Base-by-base conservation (phyloP, 495 filamentous ascomycete genomes). In the Lindgomyces ingoldianus region DNA sequence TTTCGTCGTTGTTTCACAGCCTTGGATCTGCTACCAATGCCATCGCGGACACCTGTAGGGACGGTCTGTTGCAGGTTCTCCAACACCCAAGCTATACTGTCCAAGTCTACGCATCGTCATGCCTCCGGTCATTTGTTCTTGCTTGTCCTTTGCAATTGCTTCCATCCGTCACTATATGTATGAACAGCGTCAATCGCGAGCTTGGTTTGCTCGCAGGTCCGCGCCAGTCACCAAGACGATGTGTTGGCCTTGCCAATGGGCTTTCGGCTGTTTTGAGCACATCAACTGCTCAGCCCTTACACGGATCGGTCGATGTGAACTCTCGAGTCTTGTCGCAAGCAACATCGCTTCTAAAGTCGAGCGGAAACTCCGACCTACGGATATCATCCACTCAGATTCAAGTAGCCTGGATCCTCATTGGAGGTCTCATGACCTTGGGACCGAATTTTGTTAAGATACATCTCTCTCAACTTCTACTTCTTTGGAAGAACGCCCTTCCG, bases 371-470 rank as follows among this genome's bases (percentile, higher is more conserved):
- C 11, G 93, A 99, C 67, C 81, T 99, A 56, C 87, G 95, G 46
- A 87, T 93, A 48, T 93, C 93, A 18, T 89, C 89, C 68, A 96
- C 91, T 16, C 94, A 99, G 72, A 91, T 99, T 36, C 94, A 99
- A 69, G 92, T 98, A 4, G 93, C 94, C 19, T 99, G 94, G 94
- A 96, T 96, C 45, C 76, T 99, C 54, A 95, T 99, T 58, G 94
- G 94, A 33, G 94, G 94, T 0, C 77, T 99, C 24, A 98, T 98
- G 95, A 90, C 93, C 6, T 81, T 98, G 1, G 94, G 94, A 0
- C 95, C 95, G 4, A 97, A 96, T 73, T 99, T 99, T 73, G 93
- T 98, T 75, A 99, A 99, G 76, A 98, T 96, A 42, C 94, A 98
- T 78, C 81, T 99, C 19, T 93, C 93, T 2, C 94, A 98, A 74